Conservation (phyloP, 768 basidiomycete genomes). For the Lactarius deliciosus region DNA sequence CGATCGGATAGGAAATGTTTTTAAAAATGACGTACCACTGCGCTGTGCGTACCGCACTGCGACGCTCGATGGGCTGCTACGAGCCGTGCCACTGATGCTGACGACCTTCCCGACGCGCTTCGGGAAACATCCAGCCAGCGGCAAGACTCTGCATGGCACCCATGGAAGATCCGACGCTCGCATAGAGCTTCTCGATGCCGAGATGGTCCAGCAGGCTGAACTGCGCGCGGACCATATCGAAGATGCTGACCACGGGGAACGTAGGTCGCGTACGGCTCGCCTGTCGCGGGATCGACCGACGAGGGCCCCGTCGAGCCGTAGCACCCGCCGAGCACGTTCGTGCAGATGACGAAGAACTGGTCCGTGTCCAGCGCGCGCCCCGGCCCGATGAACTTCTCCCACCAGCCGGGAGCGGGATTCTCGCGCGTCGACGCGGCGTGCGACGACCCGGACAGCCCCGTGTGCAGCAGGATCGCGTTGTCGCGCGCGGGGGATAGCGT, state of each 20-base stretch:
- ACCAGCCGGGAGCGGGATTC: slow-evolving; percentile 91
- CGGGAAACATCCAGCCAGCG: slow-evolving; percentile 89
- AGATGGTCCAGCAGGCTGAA: slow-evolving; percentile 83
- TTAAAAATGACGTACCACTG: slow-evolving; percentile 63
- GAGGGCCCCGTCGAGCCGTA: slow-evolving; percentile 97
- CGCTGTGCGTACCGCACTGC: slow-evolving; percentile 97
- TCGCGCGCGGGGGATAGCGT: slow-evolving; percentile 70
- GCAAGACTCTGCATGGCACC: slow-evolving; percentile 98
- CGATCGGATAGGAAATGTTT: slow-evolving; percentile 12
- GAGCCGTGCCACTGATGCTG: slow-evolving; percentile 91
- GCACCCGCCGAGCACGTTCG: slow-evolving; percentile 96
- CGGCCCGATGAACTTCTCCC: slow-evolving; percentile 98
- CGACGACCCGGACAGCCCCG: slow-evolving; percentile 93
- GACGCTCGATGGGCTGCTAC: slow-evolving; percentile 88
- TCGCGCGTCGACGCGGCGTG: slow-evolving; percentile 81
- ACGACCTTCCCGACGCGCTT: slow-evolving; percentile 86
- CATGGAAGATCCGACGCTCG: slow-evolving; percentile 94
- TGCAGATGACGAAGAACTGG: slow-evolving; percentile 90
- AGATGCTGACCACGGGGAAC: slow-evolving; percentile 90
- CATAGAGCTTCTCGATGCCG: slow-evolving; percentile 81
- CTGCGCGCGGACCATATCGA: slow-evolving; percentile 97
- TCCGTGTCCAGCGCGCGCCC: slow-evolving; percentile 92
- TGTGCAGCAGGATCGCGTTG: slow-evolving; percentile 94
- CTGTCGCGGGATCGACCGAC: slow-evolving; percentile 67
- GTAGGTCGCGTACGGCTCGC: slow-evolving; percentile 82